These are phyloP conservation scores for Acanthochlamys bracteata DNA, from an alignment of 106 monocot species.

Conservation along the genomic window DNA sequence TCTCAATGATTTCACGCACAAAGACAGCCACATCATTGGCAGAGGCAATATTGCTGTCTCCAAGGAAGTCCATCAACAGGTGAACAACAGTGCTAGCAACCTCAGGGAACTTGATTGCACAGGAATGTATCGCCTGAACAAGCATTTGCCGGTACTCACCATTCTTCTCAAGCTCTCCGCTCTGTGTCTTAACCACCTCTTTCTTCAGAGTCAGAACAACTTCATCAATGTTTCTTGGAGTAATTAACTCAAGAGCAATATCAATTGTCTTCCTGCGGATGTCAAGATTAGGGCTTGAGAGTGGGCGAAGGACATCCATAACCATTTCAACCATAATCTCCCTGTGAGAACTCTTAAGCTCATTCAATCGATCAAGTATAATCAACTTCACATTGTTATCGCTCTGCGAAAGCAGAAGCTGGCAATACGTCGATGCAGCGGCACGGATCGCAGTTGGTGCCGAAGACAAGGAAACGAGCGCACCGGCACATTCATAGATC, in stretches of 20 bases:
- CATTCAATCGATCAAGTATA: slow-evolving; percentile 63
- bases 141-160: slow-evolving; percentile 93
- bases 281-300: slow-evolving; percentile 80
- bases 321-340: slow-evolving; percentile 82
- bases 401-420: slow-evolving; percentile 74
- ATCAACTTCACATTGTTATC: slow-evolving; percentile 94
- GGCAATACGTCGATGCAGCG: slow-evolving; percentile 85
- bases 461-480: slow-evolving; percentile 84
- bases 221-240: slow-evolving; percentile 74
- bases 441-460: slow-evolving; percentile 84
- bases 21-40: slow-evolving; percentile 82
- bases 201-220: slow-evolving; percentile 86
- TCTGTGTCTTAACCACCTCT: slow-evolving; percentile 88
- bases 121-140: slow-evolving; percentile 82
- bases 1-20: slow-evolving; percentile 85
- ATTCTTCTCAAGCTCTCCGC: slow-evolving; percentile 73
- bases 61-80: slow-evolving; percentile 86
- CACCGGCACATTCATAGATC: slow-evolving; percentile 67
- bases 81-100: slow-evolving; percentile 87
- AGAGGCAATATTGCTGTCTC: slow-evolving; percentile 78
- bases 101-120: slow-evolving; percentile 87
- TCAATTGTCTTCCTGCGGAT: slow-evolving; percentile 72
- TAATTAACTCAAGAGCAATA: slow-evolving; percentile 72
- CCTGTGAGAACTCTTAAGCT: slow-evolving; percentile 53
- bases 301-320: slow-evolving; percentile 76